phyloP scores from a whole-genome alignment of 2,329 filamentous ascomycete species.

The Ophiostoma populinum region DNA sequence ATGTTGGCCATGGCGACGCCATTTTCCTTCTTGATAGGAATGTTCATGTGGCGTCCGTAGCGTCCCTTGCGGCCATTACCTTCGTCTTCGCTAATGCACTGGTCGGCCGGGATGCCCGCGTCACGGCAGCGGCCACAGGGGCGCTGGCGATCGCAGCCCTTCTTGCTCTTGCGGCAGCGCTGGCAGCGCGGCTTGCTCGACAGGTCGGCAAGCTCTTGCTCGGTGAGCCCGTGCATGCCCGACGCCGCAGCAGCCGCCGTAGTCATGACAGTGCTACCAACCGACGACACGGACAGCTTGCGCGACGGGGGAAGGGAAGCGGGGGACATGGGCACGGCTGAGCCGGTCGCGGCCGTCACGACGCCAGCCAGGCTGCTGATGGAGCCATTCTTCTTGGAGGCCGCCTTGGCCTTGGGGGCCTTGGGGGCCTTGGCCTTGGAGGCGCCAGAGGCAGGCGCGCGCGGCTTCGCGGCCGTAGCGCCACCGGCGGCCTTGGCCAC shows the following conservation, averaged over 20 bases:
- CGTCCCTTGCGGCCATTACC: conserved; percentile 92
- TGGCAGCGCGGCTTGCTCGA: conserved; percentile 95
- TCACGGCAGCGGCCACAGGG: conserved; percentile 93
- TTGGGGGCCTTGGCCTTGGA: conserved; percentile 28
- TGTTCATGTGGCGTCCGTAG: conserved; percentile 59
- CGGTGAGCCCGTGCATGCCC: conserved; percentile 34
- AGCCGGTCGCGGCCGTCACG: neutral
- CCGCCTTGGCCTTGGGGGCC: conserved; percentile 24
- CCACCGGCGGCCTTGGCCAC: conserved; percentile 19
- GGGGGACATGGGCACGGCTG: conserved; percentile 34
- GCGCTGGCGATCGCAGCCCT: conserved; percentile 91
- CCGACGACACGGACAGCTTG: conserved; percentile 57
- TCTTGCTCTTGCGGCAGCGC: conserved; percentile 97
- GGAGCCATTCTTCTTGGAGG: conserved; percentile 29
- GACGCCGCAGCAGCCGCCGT: conserved; percentile 3
- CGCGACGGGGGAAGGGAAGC: conserved; percentile 54
- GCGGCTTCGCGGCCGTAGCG: conserved; percentile 23
- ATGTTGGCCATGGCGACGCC: conserved; percentile 13
- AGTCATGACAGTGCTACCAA: conserved; percentile 14
- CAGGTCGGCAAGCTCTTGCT: conserved; percentile 82
- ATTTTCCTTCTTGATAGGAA: conserved; percentile 43
- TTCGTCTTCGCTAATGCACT: conserved; percentile 94
- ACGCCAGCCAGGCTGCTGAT: too few species aligned
- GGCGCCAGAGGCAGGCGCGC: conserved; percentile 2
- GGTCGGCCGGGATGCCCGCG: conserved; percentile 80